Evolutionary conservation across 2,329 filamentous ascomycete species (phyloP), one percentile per base, ranked within the genome.

Genomic region (Ophiobolus disseminans): DNA sequence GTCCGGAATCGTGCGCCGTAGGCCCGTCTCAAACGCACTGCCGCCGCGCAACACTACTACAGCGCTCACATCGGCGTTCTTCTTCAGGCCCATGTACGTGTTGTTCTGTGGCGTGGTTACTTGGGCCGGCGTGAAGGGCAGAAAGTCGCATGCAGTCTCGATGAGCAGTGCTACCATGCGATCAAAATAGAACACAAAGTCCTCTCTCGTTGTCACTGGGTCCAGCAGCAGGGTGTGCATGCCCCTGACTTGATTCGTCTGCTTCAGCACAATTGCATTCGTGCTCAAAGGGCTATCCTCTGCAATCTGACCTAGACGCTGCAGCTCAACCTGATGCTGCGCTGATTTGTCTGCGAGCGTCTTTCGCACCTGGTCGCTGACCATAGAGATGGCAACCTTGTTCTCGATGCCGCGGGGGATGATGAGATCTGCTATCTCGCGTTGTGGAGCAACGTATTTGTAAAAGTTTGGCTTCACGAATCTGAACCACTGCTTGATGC

Each of bases 161-260:
- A 97, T 84, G 20, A 97, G 80, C 42, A 97, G 79, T n/a, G 89
- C 85, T 2, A 90, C 86, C 28, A 97, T 79, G 28, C 94, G 85
- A 73, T 99, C 91, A 72, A 97, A 97, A 75, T 97, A 97, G 75
- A 97, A 97, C 54, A 96, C 90, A 70, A 97, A 97, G 62, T 97
- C 92, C 68, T 96, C 93, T 32, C 90, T 83, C 5, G 82, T 79
- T 0, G 91, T 93, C 38, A 86, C 82, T 14, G 89, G 87, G 62
- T 94, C 83, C 66, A 95, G 88, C 31, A 99, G 84, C 47, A 97
- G 89, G 0, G 92, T 97, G 70, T 90, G 92, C 83, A 99, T 96
- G 37, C 86, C 92, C 47, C 81, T 82, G 45, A 97, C 80, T 72
- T 99, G 94, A 7, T 86, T 83, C 1, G 89, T 96, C 53, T 89